These are phyloP conservation scores for Cyanodermella asteris DNA, from an alignment of 2,329 filamentous ascomycete genomes.

Conservation along the genomic window DNA sequence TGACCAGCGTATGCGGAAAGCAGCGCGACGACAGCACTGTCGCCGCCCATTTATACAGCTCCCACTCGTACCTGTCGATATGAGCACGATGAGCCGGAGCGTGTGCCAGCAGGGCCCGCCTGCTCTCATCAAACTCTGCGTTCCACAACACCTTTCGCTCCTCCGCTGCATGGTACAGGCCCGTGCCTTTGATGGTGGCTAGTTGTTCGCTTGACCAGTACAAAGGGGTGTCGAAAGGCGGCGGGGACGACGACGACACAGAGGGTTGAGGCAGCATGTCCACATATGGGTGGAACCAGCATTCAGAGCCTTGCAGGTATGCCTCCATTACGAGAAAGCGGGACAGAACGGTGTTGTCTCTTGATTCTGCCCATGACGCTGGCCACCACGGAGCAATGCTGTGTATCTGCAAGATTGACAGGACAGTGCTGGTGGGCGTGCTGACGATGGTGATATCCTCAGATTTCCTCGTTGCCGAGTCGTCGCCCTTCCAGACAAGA, in stretches of 20 bases:
- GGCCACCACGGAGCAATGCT: no score
- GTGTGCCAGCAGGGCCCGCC: constrained; percentile 13
- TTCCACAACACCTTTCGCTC: constrained; percentile 16
- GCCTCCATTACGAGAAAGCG: constrained; percentile 48
- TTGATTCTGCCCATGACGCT: no score
- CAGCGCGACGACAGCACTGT: constrained; percentile 43
- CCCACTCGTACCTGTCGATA: constrained; percentile 9
- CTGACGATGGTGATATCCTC: constrained; percentile 4
- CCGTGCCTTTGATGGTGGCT: constrained; percentile 19
- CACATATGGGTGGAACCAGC: constrained; percentile 50
- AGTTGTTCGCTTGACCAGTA: constrained; percentile 42
- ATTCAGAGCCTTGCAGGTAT: constrained; percentile 33
- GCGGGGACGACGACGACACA: constrained; percentile 24
- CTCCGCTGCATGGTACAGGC: constrained; percentile 10
- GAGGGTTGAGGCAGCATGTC: constrained; percentile 40
- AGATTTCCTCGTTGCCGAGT: no score
- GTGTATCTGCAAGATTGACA: constrained; percentile 5
- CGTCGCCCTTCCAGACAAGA: constrained; percentile 2
- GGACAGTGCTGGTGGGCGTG: constrained; percentile 6
- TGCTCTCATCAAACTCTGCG: constrained; percentile 16
- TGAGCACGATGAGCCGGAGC: constrained; percentile 4
- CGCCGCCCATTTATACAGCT: constrained; percentile 42
- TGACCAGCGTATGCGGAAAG: constrained; percentile 23
- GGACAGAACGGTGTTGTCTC: constrained; percentile 1
- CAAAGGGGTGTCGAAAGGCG: constrained; percentile 33